A percentile compares a stretch with the other conserved stretches of the same genome.
These are phyloP conservation scores for Suhomyces yuchorum DNA, from an alignment of 1,139 yeast genomes.

Conservation along the genomic window DNA sequence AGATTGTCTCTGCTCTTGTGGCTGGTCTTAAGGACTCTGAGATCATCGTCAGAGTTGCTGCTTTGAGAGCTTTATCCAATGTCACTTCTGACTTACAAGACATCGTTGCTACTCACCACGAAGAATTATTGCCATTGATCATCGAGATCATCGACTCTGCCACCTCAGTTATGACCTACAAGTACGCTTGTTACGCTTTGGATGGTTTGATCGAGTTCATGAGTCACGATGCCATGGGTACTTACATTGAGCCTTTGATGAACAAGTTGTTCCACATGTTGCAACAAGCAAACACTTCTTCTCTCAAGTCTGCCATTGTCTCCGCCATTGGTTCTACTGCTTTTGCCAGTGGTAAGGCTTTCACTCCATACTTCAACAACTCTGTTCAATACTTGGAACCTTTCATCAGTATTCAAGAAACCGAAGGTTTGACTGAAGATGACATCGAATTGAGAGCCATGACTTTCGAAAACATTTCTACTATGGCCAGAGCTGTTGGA, in stretches of 20 bases:
- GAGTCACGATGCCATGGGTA: slow-evolving; percentile 80
- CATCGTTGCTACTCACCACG: slow-evolving; percentile 79
- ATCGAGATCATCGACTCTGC: slow-evolving; percentile 87
- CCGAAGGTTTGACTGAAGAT: slow-evolving; percentile 74
- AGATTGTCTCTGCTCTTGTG: slow-evolving; percentile 71
- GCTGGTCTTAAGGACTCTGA: slow-evolving; percentile 80
- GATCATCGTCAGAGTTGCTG: slow-evolving; percentile 79
- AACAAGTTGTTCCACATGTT: slow-evolving; percentile 85
- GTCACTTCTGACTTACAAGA: slow-evolving; percentile 86
- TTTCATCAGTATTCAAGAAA: slow-evolving; percentile 64
- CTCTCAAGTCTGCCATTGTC: slow-evolving; percentile 84
- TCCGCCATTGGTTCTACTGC: slow-evolving; percentile 98
- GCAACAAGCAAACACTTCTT: slow-evolving; percentile 61
- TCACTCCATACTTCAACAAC: slow-evolving; percentile 80
- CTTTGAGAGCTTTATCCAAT: slow-evolving; percentile 77
- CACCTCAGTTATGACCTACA: slow-evolving; percentile 79
- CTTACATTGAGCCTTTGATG: slow-evolving; percentile 86
- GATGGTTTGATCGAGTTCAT: slow-evolving; percentile 92
- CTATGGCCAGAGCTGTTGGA: slow-evolving; percentile 97
- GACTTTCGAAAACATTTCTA: slow-evolving; percentile 90
- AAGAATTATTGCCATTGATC: slow-evolving; percentile 78
- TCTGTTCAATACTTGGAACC: slow-evolving; percentile 83
- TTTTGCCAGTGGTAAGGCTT: slow-evolving; percentile 87
- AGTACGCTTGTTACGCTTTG: slow-evolving; percentile 86
- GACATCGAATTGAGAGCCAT: slow-evolving; percentile 86